Percentiles rank a stretch among this genome's conserved stretches.
phyloP scores from a whole-genome alignment of 371 early-diverging fungal genomes.

The Mucor circinelloides region DNA sequence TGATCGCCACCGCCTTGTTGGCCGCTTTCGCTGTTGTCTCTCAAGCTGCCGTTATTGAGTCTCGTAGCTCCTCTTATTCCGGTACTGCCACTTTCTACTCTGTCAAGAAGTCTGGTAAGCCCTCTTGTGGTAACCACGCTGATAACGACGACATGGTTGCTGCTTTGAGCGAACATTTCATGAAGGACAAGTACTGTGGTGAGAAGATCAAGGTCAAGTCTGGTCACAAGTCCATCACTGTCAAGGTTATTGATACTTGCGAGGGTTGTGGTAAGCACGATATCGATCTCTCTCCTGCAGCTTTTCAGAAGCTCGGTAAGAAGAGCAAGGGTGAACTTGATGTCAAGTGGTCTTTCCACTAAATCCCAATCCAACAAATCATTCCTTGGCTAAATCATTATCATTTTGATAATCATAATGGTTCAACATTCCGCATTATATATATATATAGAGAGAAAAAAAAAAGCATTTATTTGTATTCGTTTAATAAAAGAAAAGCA shows the following conservation, averaged over 20 bases:
- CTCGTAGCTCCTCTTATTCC: slow-evolving; percentile 12
- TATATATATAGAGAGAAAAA: too few species aligned
- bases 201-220: slow-evolving; percentile 35
- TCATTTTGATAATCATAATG: not conserved
- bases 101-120: slow-evolving; percentile 36
- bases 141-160: slow-evolving; percentile 31
- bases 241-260: slow-evolving; percentile 55
- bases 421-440: not conserved
- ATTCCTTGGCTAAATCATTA: not conserved
- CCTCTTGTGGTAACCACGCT: slow-evolving; percentile 42
- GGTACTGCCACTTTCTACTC: slow-evolving; percentile 45
- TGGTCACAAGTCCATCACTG: slow-evolving; percentile 40
- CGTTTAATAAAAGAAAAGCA: too few species aligned
- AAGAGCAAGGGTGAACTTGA: slow-evolving; percentile 39
- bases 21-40: not conserved
- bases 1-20: not conserved
- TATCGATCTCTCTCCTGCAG: slow-evolving; percentile 44
- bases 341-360: slow-evolving; percentile 38
- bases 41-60: slow-evolving; percentile 19
- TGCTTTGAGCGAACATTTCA: slow-evolving; percentile 31
- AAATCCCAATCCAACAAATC: not conserved
- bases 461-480: too few species aligned
- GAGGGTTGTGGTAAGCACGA: slow-evolving; percentile 42
- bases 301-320: slow-evolving; percentile 46
- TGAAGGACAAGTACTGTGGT: slow-evolving; percentile 40